A percentile compares a stretch with the other conserved stretches of the same genome.
Evolutionary conservation across 179 eudicot genomes (phyloP).

Genomic region (Gypsophila paniculata): DNA sequence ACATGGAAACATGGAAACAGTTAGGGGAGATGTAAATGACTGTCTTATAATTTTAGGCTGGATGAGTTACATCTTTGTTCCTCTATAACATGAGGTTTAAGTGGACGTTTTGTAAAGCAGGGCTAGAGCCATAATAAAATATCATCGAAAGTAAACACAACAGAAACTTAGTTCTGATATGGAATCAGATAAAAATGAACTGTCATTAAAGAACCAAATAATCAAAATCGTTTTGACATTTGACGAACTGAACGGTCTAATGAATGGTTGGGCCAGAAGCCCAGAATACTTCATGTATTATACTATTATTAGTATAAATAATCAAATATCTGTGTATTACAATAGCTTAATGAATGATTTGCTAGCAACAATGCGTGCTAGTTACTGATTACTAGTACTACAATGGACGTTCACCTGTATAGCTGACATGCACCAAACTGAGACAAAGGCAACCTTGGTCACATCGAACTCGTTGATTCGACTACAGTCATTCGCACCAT

Average conservation of each 20-base stretch:
- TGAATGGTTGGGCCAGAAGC: not conserved
- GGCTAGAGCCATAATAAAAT: no score
- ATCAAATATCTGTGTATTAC: not conserved
- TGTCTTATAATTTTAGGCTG: no score
- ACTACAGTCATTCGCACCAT: constrained; percentile 33
- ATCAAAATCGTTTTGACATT: not conserved
- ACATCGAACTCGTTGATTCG: not conserved
- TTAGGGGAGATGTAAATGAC: no score
- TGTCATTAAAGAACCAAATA: not conserved
- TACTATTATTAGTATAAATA: not conserved
- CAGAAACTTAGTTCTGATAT: no score
- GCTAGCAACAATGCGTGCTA: not conserved
- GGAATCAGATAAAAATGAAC: not conserved
- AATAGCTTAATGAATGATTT: constrained; percentile 6
- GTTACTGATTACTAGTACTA: not conserved
- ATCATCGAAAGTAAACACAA: not conserved
- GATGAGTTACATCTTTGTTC: not conserved
- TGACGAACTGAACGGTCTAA: not conserved
- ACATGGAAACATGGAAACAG: no score
- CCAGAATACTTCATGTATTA: not conserved
- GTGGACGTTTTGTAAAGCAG: no score
- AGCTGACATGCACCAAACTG: not conserved
- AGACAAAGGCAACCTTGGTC: constrained; percentile 1
- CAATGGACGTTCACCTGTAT: not conserved
- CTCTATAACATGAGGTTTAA: no score